Percentiles rank a stretch among this genome's conserved stretches.
These are phyloP conservation scores for Eucalyptus cloeziana DNA, from an alignment of 345 rosid genomes.

Conservation along the genomic window DNA sequence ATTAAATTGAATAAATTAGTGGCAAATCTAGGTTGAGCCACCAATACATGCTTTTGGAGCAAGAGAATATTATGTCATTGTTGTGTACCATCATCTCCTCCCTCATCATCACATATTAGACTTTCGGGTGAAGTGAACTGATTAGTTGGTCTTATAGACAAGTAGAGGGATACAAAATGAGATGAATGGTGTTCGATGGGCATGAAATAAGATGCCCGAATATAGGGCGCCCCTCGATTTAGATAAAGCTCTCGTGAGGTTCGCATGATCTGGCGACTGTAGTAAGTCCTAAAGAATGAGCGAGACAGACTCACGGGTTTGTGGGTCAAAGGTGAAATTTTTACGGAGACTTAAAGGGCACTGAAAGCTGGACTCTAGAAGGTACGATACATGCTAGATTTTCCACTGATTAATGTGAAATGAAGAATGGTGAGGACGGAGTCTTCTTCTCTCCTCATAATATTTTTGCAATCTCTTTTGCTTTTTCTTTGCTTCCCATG, in stretches of 20 bases:
- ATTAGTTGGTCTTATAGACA: not conserved
- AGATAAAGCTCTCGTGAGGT: not conserved
- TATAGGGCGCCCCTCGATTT: not conserved
- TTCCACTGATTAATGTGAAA: not conserved
- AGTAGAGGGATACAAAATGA: not conserved
- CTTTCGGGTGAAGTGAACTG: not conserved
- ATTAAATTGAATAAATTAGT: not conserved
- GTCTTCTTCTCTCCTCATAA: not conserved
- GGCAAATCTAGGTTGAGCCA: not conserved
- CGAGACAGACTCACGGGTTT: not conserved
- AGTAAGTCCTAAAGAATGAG: not conserved
- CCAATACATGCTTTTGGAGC: not conserved
- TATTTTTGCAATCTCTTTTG: not conserved
- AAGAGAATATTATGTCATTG: not conserved
- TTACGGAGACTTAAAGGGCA: not conserved
- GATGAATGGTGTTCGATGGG: fast-evolving
- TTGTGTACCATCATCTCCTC: not conserved
- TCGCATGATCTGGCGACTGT: fast-evolving
- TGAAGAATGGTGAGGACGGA: not conserved
- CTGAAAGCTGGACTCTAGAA: not conserved
- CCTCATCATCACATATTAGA: not conserved
- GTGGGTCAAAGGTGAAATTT: not conserved
- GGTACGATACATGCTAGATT: not conserved
- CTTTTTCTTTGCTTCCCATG: not conserved
- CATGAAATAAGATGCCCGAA: not conserved